phyloP scores from a whole-genome alignment of 139 green algal genomes.

The Chlorokybus atmophyticus region DNA sequence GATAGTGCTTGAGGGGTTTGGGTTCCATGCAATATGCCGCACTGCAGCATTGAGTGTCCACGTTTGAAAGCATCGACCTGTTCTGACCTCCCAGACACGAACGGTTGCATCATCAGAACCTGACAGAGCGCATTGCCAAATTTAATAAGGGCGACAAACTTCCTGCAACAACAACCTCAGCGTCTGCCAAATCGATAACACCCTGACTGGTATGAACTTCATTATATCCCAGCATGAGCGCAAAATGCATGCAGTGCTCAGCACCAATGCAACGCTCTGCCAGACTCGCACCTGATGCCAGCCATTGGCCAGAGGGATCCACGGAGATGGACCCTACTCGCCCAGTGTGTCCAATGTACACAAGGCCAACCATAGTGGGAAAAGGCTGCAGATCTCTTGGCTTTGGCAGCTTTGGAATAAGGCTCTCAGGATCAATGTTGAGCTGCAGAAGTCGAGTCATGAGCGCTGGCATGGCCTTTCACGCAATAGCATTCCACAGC shows the following conservation, averaged over 20 bases:
- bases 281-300: constrained; percentile 52
- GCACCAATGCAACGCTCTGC: background rate
- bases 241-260: background rate
- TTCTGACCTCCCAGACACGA: constrained; percentile 72
- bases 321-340: constrained; percentile 47
- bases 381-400: constrained; percentile 85
- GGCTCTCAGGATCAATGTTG: constrained; percentile 50
- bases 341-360: constrained; percentile 62
- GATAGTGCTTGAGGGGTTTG: background rate
- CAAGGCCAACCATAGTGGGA: constrained; percentile 57
- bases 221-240: too few relatives aligned
- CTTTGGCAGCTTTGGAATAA: constrained; percentile 86
- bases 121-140: constrained; percentile 5
- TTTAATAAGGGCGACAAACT: too few relatives aligned
- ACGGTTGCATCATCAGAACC: constrained; percentile 28
- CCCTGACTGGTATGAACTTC: too few relatives aligned
- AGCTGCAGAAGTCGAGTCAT: constrained; percentile 13
- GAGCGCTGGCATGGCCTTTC: too few relatives aligned
- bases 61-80: constrained; percentile 2
- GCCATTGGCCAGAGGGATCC: constrained; percentile 66
- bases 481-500: too few relatives aligned
- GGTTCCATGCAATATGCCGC: constrained; percentile 14
- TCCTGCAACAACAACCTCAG: too few relatives aligned
- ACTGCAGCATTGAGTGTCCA: constrained; percentile 6
- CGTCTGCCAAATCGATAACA: too few relatives aligned